Percentiles rank a stretch among this genome's conserved stretches.
Conservation (phyloP, 371 early-diverging fungal genomes). For the Massospora cicadina region DNA sequence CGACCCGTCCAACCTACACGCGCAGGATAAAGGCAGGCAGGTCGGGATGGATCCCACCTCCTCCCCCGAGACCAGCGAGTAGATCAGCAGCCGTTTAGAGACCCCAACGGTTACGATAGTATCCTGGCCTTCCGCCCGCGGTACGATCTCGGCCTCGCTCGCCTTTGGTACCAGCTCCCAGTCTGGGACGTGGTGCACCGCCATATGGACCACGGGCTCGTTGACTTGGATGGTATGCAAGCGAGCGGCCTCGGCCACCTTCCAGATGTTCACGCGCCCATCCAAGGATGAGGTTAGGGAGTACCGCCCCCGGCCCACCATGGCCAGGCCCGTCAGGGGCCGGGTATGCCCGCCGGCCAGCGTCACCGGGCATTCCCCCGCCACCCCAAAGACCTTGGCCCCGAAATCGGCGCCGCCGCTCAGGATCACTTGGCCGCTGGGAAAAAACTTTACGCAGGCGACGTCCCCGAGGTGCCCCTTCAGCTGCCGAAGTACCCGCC, state of each 20-base stretch:
- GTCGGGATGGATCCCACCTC: background rate
- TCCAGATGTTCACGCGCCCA: background rate
- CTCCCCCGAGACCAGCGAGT: background rate
- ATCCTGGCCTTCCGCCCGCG: background rate
- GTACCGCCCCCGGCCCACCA: background rate
- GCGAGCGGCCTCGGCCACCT: background rate
- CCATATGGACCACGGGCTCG: background rate
- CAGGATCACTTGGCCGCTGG: slow-evolving; percentile 25
- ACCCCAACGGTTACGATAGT: background rate
- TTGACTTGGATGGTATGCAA: background rate
- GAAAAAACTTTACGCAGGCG: background rate
- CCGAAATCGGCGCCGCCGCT: slow-evolving; percentile 50
- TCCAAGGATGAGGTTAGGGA: background rate
- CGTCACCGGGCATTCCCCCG: slow-evolving; percentile 57
- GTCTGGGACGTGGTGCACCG: background rate
- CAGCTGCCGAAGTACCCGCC: background rate
- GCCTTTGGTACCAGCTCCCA: background rate
- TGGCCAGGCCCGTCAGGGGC: background rate
- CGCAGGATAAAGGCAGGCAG: background rate
- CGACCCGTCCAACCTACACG: background rate
- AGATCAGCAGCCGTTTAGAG: background rate
- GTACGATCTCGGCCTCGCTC: background rate
- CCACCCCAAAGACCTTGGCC: slow-evolving; percentile 52
- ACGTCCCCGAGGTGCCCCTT: background rate
- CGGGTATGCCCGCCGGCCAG: slow-evolving; percentile 23